These are phyloP conservation scores for Lentithecium fluviatile DNA, from an alignment of 495 filamentous ascomycete species.

Conservation along the genomic window DNA sequence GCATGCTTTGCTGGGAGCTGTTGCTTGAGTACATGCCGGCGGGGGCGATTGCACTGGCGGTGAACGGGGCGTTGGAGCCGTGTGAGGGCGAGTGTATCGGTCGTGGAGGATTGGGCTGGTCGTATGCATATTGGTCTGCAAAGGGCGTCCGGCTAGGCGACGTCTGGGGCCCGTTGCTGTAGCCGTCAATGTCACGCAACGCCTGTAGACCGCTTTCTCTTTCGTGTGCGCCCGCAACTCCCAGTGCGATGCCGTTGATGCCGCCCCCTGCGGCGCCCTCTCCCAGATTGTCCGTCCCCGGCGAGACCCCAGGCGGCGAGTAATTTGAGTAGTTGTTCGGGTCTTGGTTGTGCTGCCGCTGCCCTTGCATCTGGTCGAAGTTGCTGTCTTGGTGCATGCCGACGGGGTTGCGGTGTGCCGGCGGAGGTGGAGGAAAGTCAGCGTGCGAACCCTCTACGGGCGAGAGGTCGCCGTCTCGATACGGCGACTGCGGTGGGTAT, in stretches of 20 bases:
- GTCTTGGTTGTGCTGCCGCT: conserved; percentile 19
- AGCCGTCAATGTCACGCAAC: conserved; percentile 52
- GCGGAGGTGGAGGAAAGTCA: conserved; percentile 30
- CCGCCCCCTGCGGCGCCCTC: conserved; percentile 66
- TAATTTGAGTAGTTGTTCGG: conserved; percentile 16
- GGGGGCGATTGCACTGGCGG: conserved; percentile 22
- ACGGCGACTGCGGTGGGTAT: conserved; percentile 19
- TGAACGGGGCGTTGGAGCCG: conserved; percentile 22
- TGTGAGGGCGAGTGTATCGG: conserved; percentile 24
- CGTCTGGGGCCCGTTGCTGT: conserved; percentile 24
- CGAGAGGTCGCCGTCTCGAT: conserved; percentile 25
- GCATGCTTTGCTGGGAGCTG: conserved; percentile 30
- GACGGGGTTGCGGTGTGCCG: conserved; percentile 22
- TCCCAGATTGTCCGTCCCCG: conserved; percentile 73
- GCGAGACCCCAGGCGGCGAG: conserved; percentile 56
- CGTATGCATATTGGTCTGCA: conserved; percentile 5
- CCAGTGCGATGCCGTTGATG: conserved; percentile 72
- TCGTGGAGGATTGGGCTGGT: conserved; percentile 16
- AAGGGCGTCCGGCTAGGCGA: conserved; percentile 11
- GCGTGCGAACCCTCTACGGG: conserved; percentile 19
- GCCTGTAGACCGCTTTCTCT: conserved; percentile 73
- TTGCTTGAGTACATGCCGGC: conserved; percentile 28
- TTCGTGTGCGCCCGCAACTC: conserved; percentile 69
- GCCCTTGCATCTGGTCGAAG: conserved; percentile 20
- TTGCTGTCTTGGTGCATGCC: conserved; percentile 28